Evolutionary conservation across 2,329 filamentous ascomycete species (phyloP), one percentile per base, ranked within the genome.

Genomic region (Acarospora socialis): DNA sequence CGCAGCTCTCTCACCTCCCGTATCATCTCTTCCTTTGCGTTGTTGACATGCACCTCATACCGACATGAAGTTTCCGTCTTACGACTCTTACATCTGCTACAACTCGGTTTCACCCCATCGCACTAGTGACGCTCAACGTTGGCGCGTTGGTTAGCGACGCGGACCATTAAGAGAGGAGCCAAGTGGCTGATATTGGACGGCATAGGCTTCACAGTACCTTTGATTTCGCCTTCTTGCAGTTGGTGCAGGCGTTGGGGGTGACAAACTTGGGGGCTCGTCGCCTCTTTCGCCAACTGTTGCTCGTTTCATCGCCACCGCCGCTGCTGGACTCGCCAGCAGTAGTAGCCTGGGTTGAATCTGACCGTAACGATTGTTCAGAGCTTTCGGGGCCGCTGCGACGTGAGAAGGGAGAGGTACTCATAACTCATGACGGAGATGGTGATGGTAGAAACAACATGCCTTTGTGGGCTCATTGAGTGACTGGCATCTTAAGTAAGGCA

Each of bases 1-100:
- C 39, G 41, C 12, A 53, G 42, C 20, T 48, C 43, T 30, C 45
- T 49, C 38, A 52, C 48, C 39, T 51, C 43, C 32, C 46, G 45
- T 7, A 53, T 43, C 34, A 54, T 33, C 24, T 51, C 44, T 35
- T 48, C 49, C 32, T 54, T 54, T 14, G 46, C 48, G 38, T 50
- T 46, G 34, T 54, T 54, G 39, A 48, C 43, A 40, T 53, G 50
- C 14, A 49, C 41, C 28, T 52, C 48, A 41, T 53, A 54, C 13
- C 43, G 23, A 30, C 51, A 54, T 6, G 46, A 38, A 7, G 42
- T 39, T n/a, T 28, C 36, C 17, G 46, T 42, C 23, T 34, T 27
- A 16, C 45, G 47, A n/a, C 36, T 36, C 10, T 40, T 36, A 42
- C 51, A 54, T 32, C 50, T 46, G 27, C 42, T 42, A 35, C 51